phyloP scores from a whole-genome alignment of 2,329 filamentous ascomycete genomes.

The Ceratocystis cacaofunesta region DNA sequence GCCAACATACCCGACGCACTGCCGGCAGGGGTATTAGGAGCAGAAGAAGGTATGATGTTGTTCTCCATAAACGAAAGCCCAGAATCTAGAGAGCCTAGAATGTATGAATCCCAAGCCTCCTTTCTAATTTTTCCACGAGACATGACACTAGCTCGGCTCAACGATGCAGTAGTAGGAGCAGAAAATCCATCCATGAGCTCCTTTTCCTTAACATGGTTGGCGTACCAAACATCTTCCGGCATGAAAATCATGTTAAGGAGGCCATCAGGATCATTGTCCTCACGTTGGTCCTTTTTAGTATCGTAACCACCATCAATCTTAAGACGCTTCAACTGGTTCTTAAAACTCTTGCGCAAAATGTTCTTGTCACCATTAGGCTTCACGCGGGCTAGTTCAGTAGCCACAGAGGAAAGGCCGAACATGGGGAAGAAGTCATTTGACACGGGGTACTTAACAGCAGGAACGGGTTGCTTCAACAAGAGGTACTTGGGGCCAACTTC shows the following conservation, averaged over 20 bases:
- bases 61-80: constrained; percentile 6
- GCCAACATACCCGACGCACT: constrained; percentile 1
- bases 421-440: constrained; percentile 45
- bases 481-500: constrained; percentile 54
- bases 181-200: constrained; percentile 41
- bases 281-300: constrained; percentile 40
- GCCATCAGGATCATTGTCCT: constrained; percentile 35
- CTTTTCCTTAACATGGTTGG: constrained; percentile 37
- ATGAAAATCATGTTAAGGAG: constrained; percentile 36
- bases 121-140: constrained; percentile 30
- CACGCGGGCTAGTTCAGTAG: constrained; percentile 46
- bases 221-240: constrained; percentile 43
- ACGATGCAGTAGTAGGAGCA: constrained; percentile 28
- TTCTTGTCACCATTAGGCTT: constrained; percentile 54
- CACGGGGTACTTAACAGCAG: constrained; percentile 11
- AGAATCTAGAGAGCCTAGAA: constrained; percentile 15
- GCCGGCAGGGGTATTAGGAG: constrained; percentile 11
- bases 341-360: constrained; percentile 51
- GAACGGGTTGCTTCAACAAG: constrained; percentile 34
- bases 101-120: constrained; percentile 18
- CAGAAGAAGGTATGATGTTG: constrained; percentile 8
- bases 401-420: constrained; percentile 41
- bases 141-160: constrained; percentile 42
- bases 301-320: constrained; percentile 49
- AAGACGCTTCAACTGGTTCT: constrained; percentile 50